Percentiles rank a stretch among this genome's conserved stretches.
Evolutionary conservation across 2,329 filamentous ascomycete genomes (phyloP).

Genomic region (Amesomyces nigricolor): DNA sequence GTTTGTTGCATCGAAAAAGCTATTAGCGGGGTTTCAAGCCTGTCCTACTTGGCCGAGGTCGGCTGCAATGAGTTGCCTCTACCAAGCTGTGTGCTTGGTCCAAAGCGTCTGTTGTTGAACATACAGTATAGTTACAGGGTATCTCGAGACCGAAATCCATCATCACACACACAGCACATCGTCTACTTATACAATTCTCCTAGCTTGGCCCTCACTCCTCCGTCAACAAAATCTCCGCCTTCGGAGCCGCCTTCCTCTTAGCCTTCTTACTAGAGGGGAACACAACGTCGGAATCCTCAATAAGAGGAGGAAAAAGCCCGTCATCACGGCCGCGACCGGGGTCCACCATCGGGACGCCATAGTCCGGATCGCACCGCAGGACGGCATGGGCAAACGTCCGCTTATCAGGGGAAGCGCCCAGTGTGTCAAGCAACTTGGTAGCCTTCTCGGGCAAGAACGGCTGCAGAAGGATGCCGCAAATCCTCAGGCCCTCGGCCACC

Average conservation of each 20-base stretch:
- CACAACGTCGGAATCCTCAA: constrained; percentile 30
- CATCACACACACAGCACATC: not conserved
- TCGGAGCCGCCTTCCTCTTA: constrained; percentile 16
- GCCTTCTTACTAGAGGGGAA: not conserved
- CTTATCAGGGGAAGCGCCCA: constrained; percentile 62
- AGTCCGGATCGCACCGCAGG: constrained; percentile 60
- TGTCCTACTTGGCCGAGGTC: not conserved
- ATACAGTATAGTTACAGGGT: constrained; percentile 9
- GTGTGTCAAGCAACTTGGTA: constrained; percentile 63
- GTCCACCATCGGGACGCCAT: constrained; percentile 49
- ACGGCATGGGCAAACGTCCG: constrained; percentile 59
- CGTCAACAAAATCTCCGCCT: constrained; percentile 26
- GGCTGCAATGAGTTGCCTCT: too few species aligned
- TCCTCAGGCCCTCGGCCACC: constrained; percentile 68
- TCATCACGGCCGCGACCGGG: constrained; percentile 36
- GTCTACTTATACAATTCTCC: constrained; percentile 13
- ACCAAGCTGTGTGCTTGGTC: not conserved
- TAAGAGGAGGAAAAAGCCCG: constrained; percentile 48
- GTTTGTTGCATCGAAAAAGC: not conserved
- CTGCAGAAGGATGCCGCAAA: constrained; percentile 78
- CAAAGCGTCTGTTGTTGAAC: not conserved
- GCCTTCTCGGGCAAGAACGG: constrained; percentile 85
- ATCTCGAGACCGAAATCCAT: not conserved
- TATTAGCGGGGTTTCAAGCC: constrained; percentile 11
- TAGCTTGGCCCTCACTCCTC: constrained; percentile 13